Conservation (phyloP, 805 yeast species). For the Yarrowia sp. region DNA sequence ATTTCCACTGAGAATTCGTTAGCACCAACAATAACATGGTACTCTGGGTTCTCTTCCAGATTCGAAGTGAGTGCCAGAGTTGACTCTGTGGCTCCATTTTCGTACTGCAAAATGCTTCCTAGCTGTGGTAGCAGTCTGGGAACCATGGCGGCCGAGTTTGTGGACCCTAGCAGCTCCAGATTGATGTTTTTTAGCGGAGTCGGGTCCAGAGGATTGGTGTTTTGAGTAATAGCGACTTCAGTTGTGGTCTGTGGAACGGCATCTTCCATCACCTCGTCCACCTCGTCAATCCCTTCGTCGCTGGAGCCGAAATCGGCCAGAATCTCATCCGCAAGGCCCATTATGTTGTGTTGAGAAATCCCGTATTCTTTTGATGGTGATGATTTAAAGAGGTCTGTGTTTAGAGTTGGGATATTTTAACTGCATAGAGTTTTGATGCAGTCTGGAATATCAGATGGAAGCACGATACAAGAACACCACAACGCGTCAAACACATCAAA, state of each 20-base stretch:
- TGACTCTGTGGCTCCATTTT: slow-evolving; percentile 18
- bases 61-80: slow-evolving; percentile 31
- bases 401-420: slow-evolving; percentile 7
- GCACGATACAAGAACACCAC: neutral
- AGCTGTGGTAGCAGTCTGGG: slow-evolving; percentile 12
- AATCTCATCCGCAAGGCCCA: slow-evolving; percentile 53
- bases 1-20: slow-evolving; percentile 64
- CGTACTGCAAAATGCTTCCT: slow-evolving; percentile 19
- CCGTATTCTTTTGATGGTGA: neutral
- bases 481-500: neutral
- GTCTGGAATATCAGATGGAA: no score
- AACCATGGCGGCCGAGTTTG: slow-evolving; percentile 3
- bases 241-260: neutral
- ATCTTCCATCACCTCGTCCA: slow-evolving; percentile 30
- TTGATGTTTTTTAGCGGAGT: slow-evolving; percentile 15
- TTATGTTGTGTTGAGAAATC: slow-evolving; percentile 34
- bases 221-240: neutral
- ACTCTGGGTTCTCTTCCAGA: slow-evolving; percentile 47
- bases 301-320: slow-evolving; percentile 51
- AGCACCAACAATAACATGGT: slow-evolving; percentile 59
- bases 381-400: neutral
- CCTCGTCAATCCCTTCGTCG: slow-evolving; percentile 41
- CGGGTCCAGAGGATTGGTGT: neutral
- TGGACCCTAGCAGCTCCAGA: neutral
- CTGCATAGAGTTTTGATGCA: neutral